These are phyloP conservation scores for Curvularia sp. DNA, from an alignment of 2,329 filamentous ascomycete species.

Conservation along the genomic window DNA sequence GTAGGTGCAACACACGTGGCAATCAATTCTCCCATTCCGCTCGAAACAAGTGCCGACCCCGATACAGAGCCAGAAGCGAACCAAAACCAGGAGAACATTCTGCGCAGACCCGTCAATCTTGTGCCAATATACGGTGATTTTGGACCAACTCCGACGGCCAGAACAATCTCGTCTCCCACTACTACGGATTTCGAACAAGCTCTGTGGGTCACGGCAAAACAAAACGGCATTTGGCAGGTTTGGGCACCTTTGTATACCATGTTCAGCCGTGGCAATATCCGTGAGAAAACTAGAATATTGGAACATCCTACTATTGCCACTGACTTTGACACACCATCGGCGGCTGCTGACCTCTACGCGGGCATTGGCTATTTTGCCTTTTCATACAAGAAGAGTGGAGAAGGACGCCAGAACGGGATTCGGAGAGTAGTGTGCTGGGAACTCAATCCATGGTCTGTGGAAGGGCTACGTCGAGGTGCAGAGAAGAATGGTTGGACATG, in stretches of 20 bases:
- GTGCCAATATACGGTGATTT: constrained; percentile 77
- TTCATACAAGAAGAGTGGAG: constrained; percentile 74
- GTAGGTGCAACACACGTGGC: constrained; percentile 64
- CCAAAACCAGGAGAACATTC: constrained; percentile 62
- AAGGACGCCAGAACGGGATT: constrained; percentile 64
- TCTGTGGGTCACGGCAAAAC: constrained; percentile 79
- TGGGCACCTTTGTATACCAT: constrained; percentile 93
- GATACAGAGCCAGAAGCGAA: not conserved
- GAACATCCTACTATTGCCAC: constrained; percentile 46
- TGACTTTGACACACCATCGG: constrained; percentile 22
- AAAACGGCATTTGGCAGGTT: constrained; percentile 77
- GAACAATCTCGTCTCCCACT: constrained; percentile 33
- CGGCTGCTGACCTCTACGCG: constrained; percentile 79
- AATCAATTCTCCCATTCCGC: constrained; percentile 64
- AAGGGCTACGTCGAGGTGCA: constrained; percentile 54
- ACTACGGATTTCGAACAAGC: constrained; percentile 66
- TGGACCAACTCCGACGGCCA: constrained; percentile 57
- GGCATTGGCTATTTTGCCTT: constrained; percentile 96
- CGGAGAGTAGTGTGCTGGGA: constrained; percentile 82
- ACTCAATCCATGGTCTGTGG: constrained; percentile 68
- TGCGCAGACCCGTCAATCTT: constrained; percentile 75
- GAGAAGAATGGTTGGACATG: constrained; percentile 50
- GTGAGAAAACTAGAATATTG: constrained; percentile 82
- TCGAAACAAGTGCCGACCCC: constrained; percentile 18
- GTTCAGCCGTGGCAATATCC: constrained; percentile 91